A percentile compares a stretch with the other conserved stretches of the same genome.
Evolutionary conservation across 331 rosid species (phyloP).

Genomic region (Acacia pycnantha): DNA sequence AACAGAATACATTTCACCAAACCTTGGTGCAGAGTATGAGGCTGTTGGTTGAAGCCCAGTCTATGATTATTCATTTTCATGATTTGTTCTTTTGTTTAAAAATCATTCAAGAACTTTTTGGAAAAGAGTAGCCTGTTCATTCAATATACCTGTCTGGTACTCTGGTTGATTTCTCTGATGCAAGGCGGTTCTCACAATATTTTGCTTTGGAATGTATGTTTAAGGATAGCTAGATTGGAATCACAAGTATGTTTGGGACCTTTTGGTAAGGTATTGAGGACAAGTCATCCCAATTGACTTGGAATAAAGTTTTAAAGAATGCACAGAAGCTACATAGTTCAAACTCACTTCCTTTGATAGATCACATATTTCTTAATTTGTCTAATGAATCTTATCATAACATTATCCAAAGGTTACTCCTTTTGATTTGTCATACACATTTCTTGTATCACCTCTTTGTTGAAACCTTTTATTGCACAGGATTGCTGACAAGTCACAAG

Average conservation of each 20-base stretch:
- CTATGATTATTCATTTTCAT: background rate
- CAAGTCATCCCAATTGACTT: background rate
- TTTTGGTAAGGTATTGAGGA: background rate
- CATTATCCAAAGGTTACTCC: background rate
- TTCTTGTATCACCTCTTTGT: conserved; percentile 4
- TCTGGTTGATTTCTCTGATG: background rate
- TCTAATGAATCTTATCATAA: background rate
- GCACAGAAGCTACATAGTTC: background rate
- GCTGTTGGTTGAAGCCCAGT: background rate
- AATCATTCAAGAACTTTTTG: background rate
- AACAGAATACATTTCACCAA: background rate
- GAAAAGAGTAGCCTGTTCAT: background rate
- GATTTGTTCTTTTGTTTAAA: background rate
- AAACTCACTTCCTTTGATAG: background rate
- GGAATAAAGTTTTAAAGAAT: background rate
- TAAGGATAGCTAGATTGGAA: background rate
- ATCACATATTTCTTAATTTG: no score
- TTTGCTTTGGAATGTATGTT: background rate
- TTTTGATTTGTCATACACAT: background rate
- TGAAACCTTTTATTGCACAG: conserved; percentile 42
- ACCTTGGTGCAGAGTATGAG: background rate
- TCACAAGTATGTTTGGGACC: background rate
- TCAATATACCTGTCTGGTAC: background rate
- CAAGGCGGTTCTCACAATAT: background rate
- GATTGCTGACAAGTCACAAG: conserved; percentile 98